phyloP scores from a whole-genome alignment of 2,329 filamentous ascomycete species.

The Alternaria conjuncta region DNA sequence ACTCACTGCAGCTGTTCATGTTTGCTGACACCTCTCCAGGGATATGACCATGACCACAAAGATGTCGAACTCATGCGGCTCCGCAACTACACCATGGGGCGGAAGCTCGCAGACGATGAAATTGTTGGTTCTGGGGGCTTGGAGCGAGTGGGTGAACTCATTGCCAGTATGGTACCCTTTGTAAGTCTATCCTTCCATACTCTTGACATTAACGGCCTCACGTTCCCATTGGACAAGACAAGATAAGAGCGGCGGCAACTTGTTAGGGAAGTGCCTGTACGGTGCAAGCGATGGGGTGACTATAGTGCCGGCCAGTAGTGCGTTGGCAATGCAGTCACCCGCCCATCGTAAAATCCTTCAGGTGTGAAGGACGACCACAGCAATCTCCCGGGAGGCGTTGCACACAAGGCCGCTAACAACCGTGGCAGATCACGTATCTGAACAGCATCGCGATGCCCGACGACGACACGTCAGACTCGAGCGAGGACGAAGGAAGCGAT shows the following conservation, averaged over 20 bases:
- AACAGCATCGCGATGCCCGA: conserved; percentile 60
- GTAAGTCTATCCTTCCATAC: conserved; percentile 62
- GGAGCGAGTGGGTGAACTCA: conserved; percentile 67
- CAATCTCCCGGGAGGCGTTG: neutral
- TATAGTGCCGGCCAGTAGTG: conserved; percentile 26
- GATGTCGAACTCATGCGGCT: conserved; percentile 84
- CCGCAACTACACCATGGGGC: conserved; percentile 76
- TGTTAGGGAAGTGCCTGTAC: conserved; percentile 27
- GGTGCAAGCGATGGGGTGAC: conserved; percentile 18
- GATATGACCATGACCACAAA: conserved; percentile 74
- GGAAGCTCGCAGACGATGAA: conserved; percentile 68
- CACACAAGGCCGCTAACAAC: conserved; percentile 26
- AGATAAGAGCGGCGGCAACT: conserved; percentile 1
- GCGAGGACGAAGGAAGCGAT: conserved; percentile 35
- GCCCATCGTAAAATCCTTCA: conserved; percentile 14
- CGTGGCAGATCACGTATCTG: conserved; percentile 56
- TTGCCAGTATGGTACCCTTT: conserved; percentile 76
- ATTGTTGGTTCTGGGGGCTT: conserved; percentile 68
- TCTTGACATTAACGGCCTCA: neutral
- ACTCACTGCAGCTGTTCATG: neutral
- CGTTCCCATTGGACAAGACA: conserved; percentile 2
- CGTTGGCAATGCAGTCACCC: conserved; percentile 45
- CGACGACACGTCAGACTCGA: conserved; percentile 41
- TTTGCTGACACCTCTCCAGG: conserved; percentile 58
- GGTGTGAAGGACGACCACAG: neutral